Evolutionary conservation across 2,329 filamentous ascomycete species (phyloP), one percentile per base, ranked within the genome.

Genomic region (Aspergillus sp.): DNA sequence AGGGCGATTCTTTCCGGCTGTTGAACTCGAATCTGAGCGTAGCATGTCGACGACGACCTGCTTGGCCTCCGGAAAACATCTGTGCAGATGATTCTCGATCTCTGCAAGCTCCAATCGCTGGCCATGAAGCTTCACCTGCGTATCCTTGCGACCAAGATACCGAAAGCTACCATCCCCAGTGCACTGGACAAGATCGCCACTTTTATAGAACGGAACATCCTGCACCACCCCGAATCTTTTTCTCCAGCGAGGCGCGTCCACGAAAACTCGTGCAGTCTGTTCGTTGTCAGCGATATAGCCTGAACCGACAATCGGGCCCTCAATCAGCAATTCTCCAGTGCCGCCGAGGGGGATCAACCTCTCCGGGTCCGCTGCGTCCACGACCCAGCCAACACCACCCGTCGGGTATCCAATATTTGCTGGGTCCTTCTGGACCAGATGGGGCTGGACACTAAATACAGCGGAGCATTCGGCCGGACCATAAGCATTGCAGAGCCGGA

Each of bases 381-480:
- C 76, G 30, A 81, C 59, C 79, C 79, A 81, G 6, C 34, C 52
- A 8, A 17, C 45, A 1, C 45, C 25, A 1, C 76, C 62, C n/a
- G 67, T 70, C 23, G 65, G 69, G 1, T 76, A 75, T 28, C 80
- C 62, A 17, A 61, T 59, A 25, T 23, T 50, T 5, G 23, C 22
- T 9, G 19, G 7, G n/a, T 52, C 50, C 1, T 19, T 7, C n/a
- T 23, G n/a, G 19, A 19, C 19, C 19, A 19, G 19, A 19, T 19
- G 19, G 19, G 19, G 19, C 30, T 56, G 25, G 8, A 48, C 25
- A 17, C 15, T 71, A 75, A 83, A 61, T 22, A 28, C 81, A 0
- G 78, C 76, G 25, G 87, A 82, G 0, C 76, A 77, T 0, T 77
- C 78, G 0, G 74, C 72, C 3, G 41, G 50, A 9, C 50, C 50